Evolutionary conservation across 2,329 filamentous ascomycete species (phyloP).

Genomic region (Pestalotiopsis sp.): DNA sequence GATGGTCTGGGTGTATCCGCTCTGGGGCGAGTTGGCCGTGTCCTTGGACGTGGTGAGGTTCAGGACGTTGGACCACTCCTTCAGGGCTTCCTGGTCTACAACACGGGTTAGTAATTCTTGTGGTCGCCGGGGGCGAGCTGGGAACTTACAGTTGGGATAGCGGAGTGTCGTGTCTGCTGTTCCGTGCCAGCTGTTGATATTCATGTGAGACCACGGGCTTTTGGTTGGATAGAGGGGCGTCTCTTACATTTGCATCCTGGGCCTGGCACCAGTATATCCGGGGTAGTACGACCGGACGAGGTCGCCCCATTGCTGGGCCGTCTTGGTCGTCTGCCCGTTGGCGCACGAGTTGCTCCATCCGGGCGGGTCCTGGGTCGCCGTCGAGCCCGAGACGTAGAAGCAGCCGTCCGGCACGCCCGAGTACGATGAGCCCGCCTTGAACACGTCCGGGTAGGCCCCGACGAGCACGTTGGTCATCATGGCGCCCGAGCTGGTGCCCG

Average conservation of each 20-base stretch:
- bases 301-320: constrained; percentile 44
- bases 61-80: constrained; percentile 51
- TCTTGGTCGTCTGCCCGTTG: constrained; percentile 48
- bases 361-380: constrained; percentile 36
- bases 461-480: constrained; percentile 42
- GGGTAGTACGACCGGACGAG: constrained; percentile 51
- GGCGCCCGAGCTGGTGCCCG: constrained; percentile 34
- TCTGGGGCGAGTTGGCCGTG: constrained; percentile 33
- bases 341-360: constrained; percentile 60
- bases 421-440: constrained; percentile 47
- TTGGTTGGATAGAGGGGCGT: not conserved
- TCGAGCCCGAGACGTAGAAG: constrained; percentile 29
- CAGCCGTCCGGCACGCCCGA: constrained; percentile 44
- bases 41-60: constrained; percentile 36
- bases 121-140: not conserved
- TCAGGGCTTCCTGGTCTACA: constrained; percentile 40
- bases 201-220: not conserved
- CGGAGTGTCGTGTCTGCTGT: constrained; percentile 41
- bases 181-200: constrained; percentile 45
- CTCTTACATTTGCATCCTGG: constrained; percentile 40
- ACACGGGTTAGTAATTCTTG: constrained; percentile 16
- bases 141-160: constrained; percentile 37
- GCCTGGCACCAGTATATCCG: constrained; percentile 46
- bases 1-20: constrained; percentile 40
- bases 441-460: constrained; percentile 51